Conservation (phyloP, 805 yeast species). For the Hanseniaspora meyeri region DNA sequence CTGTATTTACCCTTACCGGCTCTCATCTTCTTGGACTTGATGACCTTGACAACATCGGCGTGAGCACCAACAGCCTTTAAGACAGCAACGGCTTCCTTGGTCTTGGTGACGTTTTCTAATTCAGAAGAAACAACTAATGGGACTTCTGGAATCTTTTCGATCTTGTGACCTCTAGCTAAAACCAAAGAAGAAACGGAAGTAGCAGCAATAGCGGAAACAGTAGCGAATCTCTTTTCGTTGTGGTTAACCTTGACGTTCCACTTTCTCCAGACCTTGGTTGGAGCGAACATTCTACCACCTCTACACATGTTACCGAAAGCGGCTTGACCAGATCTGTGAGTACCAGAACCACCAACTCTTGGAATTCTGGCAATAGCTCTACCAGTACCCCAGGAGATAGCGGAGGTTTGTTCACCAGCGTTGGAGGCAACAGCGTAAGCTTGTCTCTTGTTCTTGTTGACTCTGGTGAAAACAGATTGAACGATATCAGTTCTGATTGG, state of each 20-base stretch:
- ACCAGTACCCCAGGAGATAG: constrained; percentile 99
- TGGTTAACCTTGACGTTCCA: constrained; percentile 99
- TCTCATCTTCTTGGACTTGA: constrained; percentile 96
- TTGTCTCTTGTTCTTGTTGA: constrained; percentile 99
- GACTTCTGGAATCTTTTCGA: constrained; percentile 94
- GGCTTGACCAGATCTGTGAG: constrained; percentile 99
- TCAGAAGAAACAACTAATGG: constrained; percentile 94
- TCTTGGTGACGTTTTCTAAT: constrained; percentile 83
- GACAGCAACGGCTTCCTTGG: constrained; percentile 97
- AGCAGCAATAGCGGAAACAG: constrained; percentile 99
- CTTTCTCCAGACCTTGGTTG: constrained; percentile 99
- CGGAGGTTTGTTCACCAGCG: constrained; percentile 99
- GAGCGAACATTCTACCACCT: constrained; percentile 99
- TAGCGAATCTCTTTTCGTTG: constrained; percentile 99
- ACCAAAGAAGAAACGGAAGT: constrained; percentile 96
- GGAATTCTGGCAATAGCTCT: constrained; percentile 99
- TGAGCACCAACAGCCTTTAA: constrained; percentile 98
- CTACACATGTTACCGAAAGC: constrained; percentile 99
- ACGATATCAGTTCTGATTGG: constrained; percentile 99
- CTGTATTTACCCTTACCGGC: constrained; percentile 99
- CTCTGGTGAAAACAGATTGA: constrained; percentile 95
- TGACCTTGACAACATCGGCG: constrained; percentile 94
- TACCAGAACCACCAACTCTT: constrained; percentile 99
- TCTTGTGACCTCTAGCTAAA: constrained; percentile 99
- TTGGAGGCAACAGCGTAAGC: constrained; percentile 98